Percentiles rank a stretch among this genome's conserved stretches.
phyloP scores from a whole-genome alignment of 2,329 filamentous ascomycete species.

The Calonectria pseudoturangicola region DNA sequence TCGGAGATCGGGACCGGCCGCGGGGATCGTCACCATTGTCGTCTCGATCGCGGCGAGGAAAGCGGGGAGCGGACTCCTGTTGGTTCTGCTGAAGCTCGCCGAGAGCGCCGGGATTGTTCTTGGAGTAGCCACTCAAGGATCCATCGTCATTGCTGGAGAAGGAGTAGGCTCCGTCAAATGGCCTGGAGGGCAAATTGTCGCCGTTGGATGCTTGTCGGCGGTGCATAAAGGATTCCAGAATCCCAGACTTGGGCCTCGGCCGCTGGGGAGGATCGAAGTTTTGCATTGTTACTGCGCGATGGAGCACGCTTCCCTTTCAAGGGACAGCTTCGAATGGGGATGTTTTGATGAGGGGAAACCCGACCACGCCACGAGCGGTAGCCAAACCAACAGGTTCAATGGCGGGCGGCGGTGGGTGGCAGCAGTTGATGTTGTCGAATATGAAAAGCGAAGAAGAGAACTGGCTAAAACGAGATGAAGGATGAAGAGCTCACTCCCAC shows the following conservation, averaged over 20 bases:
- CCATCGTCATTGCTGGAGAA: slow-evolving; percentile 54
- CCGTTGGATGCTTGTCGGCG: slow-evolving; percentile 69
- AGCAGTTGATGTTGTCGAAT: slow-evolving; percentile 13
- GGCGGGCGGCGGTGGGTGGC: slow-evolving; percentile 2
- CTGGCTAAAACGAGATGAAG: slow-evolving; percentile 4
- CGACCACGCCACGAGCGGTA: slow-evolving; percentile 37
- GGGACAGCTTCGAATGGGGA: slow-evolving; percentile 31
- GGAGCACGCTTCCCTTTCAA: slow-evolving; percentile 32
- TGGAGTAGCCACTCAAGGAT: slow-evolving; percentile 60
- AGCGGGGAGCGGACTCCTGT: slow-evolving; percentile 63
- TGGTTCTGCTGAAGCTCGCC: slow-evolving; percentile 76
- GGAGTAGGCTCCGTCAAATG: slow-evolving; percentile 50
- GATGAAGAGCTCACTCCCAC: slow-evolving; percentile 39
- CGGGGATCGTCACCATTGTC: slow-evolving; percentile 56
- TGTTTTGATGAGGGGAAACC: slow-evolving; percentile 28
- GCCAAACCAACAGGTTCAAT: slow-evolving; percentile 23
- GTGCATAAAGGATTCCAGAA: slow-evolving; percentile 70
- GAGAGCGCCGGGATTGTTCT: slow-evolving; percentile 67
- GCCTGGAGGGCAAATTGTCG: slow-evolving; percentile 56
- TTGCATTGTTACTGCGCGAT: slow-evolving; percentile 30
- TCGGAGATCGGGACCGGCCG: slow-evolving; percentile 64
- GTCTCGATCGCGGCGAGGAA: slow-evolving; percentile 63
- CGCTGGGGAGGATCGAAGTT: slow-evolving; percentile 55
- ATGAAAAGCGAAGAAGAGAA: slow-evolving; percentile 27
- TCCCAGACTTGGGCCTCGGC: slow-evolving; percentile 69